A percentile compares a stretch with the other conserved stretches of the same genome.
Evolutionary conservation across 1,139 yeast genomes (phyloP).

Genomic region (Saccharomycopsis hybrid): DNA sequence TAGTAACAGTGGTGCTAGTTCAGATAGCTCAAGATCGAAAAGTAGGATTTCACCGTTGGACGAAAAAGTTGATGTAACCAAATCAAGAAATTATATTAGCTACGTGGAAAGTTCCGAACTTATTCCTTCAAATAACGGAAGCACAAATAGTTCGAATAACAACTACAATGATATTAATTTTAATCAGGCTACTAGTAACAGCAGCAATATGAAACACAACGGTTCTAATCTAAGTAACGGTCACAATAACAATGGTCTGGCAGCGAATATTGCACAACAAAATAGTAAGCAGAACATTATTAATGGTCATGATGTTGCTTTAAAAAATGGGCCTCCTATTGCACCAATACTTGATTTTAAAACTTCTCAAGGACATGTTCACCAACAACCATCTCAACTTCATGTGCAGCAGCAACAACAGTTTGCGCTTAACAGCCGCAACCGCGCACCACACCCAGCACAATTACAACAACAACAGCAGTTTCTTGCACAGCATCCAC

Average conservation of each 20-base stretch:
- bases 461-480: neutral
- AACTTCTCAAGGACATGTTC: neutral
- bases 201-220: neutral
- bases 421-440: neutral
- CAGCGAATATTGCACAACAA: neutral
- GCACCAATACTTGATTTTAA: too few relatives aligned
- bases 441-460: neutral
- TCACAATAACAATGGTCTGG: neutral
- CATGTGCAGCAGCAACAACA: neutral
- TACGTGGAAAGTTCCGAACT: conserved; percentile 13
- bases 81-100: conserved; percentile 2
- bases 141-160: neutral
- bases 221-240: neutral
- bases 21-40: neutral
- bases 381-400: neutral
- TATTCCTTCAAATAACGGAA: conserved; percentile 5
- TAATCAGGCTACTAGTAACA: neutral
- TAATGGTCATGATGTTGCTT: too few relatives aligned
- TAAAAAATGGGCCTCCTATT: too few relatives aligned
- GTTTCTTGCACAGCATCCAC: neutral
- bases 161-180: conserved; percentile 8
- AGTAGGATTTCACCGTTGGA: neutral
- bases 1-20: neutral
- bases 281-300: neutral
- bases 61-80: neutral